These are phyloP conservation scores for Phytophthora multivora DNA, from an alignment of 352 stramenopile genomes.

Conservation along the genomic window DNA sequence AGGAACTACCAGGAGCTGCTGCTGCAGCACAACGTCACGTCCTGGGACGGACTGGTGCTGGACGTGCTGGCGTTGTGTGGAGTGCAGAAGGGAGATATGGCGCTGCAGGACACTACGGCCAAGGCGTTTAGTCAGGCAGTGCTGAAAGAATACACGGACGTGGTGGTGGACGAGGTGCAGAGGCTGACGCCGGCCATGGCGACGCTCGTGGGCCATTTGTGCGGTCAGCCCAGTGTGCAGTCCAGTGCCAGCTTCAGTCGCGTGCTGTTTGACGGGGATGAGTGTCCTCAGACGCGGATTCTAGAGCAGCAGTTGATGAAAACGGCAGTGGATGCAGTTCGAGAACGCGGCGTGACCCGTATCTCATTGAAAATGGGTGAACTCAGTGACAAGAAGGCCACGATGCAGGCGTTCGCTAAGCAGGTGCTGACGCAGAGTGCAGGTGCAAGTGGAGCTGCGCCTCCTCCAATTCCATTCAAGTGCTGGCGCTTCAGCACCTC, in stretches of 20 bases:
- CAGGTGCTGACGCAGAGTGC: slow-evolving; percentile 20
- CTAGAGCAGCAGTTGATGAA: slow-evolving; percentile 44
- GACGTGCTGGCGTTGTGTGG: slow-evolving; percentile 46
- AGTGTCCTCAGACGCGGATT: slow-evolving; percentile 38
- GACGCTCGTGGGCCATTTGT: slow-evolving; percentile 47
- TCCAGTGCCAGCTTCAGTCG: slow-evolving; percentile 66
- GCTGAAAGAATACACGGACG: slow-evolving; percentile 55
- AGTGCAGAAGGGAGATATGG: slow-evolving; percentile 1
- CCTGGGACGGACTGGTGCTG: slow-evolving; percentile 72
- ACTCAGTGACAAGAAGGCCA: slow-evolving; percentile 2
- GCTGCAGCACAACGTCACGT: slow-evolving; percentile 53
- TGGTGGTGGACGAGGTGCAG: slow-evolving; percentile 76
- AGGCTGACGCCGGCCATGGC: slow-evolving; percentile 73
- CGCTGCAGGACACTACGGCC: background rate
- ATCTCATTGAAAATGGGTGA: background rate
- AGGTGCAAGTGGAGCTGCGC: background rate
- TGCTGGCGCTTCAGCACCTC: slow-evolving; percentile 28
- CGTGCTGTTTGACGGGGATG: slow-evolving; percentile 32
- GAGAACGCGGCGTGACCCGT: slow-evolving; percentile 6
- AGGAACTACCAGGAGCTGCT: slow-evolving; percentile 56
- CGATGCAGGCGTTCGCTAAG: slow-evolving; percentile 32
- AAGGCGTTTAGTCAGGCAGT: slow-evolving; percentile 45
- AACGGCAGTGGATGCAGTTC: slow-evolving; percentile 3
- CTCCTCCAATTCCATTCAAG: slow-evolving; percentile 18
- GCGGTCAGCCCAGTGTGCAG: slow-evolving; percentile 40